These are phyloP conservation scores for Tylopilus plumbeoviolaceoides DNA, from an alignment of 768 basidiomycete genomes.

Conservation along the genomic window DNA sequence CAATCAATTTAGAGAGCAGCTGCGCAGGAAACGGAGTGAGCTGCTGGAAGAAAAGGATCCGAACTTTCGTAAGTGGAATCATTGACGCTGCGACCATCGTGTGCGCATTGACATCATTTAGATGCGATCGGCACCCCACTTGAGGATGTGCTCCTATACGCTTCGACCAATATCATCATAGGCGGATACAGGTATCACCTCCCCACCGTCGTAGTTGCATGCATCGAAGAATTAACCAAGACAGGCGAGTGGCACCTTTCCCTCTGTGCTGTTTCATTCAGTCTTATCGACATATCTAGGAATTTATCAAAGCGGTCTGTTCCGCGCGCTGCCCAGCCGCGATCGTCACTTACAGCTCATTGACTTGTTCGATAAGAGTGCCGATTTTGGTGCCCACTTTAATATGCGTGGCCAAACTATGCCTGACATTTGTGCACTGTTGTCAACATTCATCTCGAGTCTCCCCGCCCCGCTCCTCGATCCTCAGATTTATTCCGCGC, in stretches of 20 bases:
- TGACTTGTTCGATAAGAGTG: conserved; percentile 34
- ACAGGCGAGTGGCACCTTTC: conserved; percentile 29
- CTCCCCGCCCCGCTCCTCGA: conserved; percentile 46
- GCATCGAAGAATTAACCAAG: conserved; percentile 45
- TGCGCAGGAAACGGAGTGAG: conserved; percentile 17
- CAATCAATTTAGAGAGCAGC: conserved; percentile 21
- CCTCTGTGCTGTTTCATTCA: neutral
- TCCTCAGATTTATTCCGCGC: conserved; percentile 36
- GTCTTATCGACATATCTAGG: conserved; percentile 25
- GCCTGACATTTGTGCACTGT: conserved; percentile 42
- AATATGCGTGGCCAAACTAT: conserved; percentile 35
- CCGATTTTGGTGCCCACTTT: conserved; percentile 20
- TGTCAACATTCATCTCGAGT: conserved; percentile 45
- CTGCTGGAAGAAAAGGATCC: conserved; percentile 20
- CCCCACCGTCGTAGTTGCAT: conserved; percentile 37
- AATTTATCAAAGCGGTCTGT: conserved; percentile 39
- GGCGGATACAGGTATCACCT: conserved; percentile 37
- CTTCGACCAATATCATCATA: conserved; percentile 31
- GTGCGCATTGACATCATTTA: conserved; percentile 5
- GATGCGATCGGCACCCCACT: conserved; percentile 37
- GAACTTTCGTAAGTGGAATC: conserved; percentile 23
- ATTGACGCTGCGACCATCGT: neutral
- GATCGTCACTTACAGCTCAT: conserved; percentile 37
- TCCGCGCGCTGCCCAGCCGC: conserved; percentile 41
- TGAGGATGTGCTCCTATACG: conserved; percentile 30